Evolutionary conservation across 805 yeast genomes (phyloP).

Genomic region (Kluyveromyces aestuarii): DNA sequence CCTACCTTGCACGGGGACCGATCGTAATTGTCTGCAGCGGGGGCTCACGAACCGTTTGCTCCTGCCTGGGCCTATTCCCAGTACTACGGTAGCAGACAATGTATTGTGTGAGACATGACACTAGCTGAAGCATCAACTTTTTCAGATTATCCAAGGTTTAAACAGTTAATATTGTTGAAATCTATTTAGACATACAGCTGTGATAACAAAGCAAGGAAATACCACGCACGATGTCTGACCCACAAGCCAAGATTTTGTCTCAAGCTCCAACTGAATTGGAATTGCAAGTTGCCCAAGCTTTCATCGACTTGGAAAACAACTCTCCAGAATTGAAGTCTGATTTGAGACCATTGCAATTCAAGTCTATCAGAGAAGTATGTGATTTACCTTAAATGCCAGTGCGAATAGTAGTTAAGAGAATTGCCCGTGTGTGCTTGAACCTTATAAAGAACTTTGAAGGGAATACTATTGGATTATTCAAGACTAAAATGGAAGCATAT

Average conservation of each 20-base stretch:
- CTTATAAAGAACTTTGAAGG: no score
- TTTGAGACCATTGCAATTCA: constrained; percentile 97
- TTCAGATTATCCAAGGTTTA: background rate
- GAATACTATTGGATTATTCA: no score
- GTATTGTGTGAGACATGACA: background rate
- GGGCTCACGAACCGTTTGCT: background rate
- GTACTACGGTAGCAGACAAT: background rate
- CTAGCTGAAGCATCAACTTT: background rate
- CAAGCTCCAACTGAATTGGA: constrained; percentile 97
- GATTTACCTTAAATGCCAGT: background rate
- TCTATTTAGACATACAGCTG: background rate
- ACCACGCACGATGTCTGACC: constrained; percentile 75
- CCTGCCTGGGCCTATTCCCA: background rate
- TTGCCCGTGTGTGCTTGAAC: no score
- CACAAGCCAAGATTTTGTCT: constrained; percentile 82
- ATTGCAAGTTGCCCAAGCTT: constrained; percentile 98
- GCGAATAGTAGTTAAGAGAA: no score
- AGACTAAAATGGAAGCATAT: no score
- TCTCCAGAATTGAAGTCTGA: constrained; percentile 96
- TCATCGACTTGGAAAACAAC: constrained; percentile 86
- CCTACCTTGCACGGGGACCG: no score
- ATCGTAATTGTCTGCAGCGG: background rate
- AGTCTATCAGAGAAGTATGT: constrained; percentile 85
- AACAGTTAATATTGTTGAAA: background rate
- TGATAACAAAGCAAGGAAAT: constrained; percentile 11